Conservation (phyloP, 2,329 filamentous ascomycete genomes). For the Alternaria solani region DNA sequence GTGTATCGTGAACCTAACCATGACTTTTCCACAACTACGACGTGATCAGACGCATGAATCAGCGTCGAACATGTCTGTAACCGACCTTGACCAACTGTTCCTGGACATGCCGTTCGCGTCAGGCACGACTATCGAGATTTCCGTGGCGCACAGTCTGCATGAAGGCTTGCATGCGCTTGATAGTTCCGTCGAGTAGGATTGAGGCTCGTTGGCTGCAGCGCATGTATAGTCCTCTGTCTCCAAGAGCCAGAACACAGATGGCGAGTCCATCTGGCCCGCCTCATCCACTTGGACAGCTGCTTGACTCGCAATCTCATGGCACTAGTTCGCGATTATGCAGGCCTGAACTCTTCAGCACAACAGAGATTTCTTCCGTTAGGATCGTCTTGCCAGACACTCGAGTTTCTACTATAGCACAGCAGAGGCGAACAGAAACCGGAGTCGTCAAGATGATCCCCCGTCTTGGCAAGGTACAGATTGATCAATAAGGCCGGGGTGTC, state of each 20-base stretch:
- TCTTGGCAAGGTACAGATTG: conserved; percentile 12
- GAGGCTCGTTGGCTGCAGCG: not conserved
- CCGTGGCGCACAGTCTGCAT: conserved; percentile 5
- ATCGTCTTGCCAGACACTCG: not conserved
- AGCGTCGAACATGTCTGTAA: not conserved
- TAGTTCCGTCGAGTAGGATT: not conserved
- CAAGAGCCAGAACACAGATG: conserved; percentile 14
- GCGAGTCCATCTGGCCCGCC: conserved; percentile 6
- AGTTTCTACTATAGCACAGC: not conserved
- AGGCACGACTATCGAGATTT: not conserved
- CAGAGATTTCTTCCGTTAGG: not conserved
- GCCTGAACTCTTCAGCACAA: not conserved
- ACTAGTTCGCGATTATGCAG: not conserved
- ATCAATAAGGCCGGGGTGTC: conserved; percentile 10
- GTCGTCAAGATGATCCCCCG: not conserved
- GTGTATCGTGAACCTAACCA: not conserved
- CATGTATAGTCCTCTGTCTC: not conserved
- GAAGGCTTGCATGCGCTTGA: not conserved
- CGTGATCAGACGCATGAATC: conserved; percentile 3
- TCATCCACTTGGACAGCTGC: conserved; percentile 2
- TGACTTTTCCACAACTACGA: conserved; percentile 4
- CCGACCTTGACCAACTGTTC: conserved; percentile 4
- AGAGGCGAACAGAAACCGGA: not conserved
- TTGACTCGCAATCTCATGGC: conserved; percentile 6
- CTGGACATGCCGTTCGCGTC: not conserved